Conservation (phyloP, 2,329 filamentous ascomycete species). For the Monosporascus sp. region DNA sequence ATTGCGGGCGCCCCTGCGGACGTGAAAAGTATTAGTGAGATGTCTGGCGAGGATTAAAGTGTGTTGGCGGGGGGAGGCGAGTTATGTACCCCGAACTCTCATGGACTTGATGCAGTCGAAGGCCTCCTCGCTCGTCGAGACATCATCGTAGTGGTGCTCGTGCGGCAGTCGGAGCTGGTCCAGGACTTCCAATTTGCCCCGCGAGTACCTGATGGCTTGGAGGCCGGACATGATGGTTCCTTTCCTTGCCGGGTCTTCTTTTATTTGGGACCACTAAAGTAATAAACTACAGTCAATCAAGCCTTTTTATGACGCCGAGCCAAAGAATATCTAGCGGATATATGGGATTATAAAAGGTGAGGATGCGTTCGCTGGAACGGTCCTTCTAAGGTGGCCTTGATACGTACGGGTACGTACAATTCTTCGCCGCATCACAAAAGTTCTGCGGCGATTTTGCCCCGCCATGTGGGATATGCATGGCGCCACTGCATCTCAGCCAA, state of each 20-base stretch:
- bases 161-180: slow-evolving; percentile 82
- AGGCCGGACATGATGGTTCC: slow-evolving; percentile 48
- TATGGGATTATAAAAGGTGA: no score
- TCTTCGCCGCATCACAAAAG: slow-evolving; percentile 2
- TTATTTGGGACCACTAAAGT: no score
- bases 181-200: slow-evolving; percentile 68
- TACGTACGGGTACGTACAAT: not conserved
- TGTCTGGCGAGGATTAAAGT: slow-evolving; percentile 79
- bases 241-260: no score
- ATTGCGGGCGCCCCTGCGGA: slow-evolving; percentile 77
- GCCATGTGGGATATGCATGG: slow-evolving; percentile 3
- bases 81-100: slow-evolving; percentile 56
- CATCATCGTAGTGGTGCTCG: slow-evolving; percentile 70
- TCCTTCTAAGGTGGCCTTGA: not conserved
- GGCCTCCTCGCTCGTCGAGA: slow-evolving; percentile 66
- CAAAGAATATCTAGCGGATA: no score
- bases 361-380: no score
- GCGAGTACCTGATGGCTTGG: slow-evolving; percentile 71
- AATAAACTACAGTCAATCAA: not conserved
- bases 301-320: not conserved
- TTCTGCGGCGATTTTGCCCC: slow-evolving; percentile 19
- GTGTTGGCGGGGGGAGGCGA: not conserved
- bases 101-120: slow-evolving; percentile 81
- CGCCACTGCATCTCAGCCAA: not conserved
- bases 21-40: not conserved